These are phyloP conservation scores for Inga laurina DNA, from an alignment of 306 rosid genomes.

Conservation along the genomic window DNA sequence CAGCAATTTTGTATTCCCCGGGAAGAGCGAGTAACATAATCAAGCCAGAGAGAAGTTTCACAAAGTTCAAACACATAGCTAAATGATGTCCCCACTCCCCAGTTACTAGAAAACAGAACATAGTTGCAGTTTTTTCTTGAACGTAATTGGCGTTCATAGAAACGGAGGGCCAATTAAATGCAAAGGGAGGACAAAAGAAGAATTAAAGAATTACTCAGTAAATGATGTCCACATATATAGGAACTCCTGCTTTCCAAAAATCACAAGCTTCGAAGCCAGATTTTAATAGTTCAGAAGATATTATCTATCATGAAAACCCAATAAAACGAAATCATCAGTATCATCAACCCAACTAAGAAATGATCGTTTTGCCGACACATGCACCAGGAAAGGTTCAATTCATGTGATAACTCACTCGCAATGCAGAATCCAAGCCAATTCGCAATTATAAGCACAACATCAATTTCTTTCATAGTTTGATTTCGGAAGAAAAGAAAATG, in stretches of 20 bases:
- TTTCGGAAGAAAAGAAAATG: background rate
- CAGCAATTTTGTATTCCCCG: background rate
- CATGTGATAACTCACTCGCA: constrained; percentile 4
- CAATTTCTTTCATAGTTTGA: background rate
- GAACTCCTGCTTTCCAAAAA: constrained; percentile 11
- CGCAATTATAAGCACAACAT: background rate
- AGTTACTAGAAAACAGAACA: background rate
- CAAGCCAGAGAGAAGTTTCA: background rate
- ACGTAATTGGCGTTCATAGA: constrained; percentile 9
- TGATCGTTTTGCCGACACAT: constrained; percentile 1
- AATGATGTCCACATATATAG: background rate
- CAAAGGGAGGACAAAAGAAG: background rate
- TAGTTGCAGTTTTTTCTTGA: background rate
- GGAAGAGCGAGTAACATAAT: background rate
- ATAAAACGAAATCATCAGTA: constrained; percentile 1
- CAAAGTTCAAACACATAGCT: background rate
- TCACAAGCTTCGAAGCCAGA: background rate
- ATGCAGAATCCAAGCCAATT: constrained; percentile 14
- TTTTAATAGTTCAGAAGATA: background rate
- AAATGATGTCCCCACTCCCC: background rate
- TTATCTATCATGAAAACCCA: background rate
- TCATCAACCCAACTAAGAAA: constrained; percentile 23
- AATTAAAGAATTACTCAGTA: background rate
- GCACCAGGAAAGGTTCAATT: constrained; percentile 30
- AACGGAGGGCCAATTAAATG: background rate